Evolutionary conservation across 2,329 filamentous ascomycete species (phyloP), one percentile per base, ranked within the genome.

Genomic region (Hypoxylon sp.): DNA sequence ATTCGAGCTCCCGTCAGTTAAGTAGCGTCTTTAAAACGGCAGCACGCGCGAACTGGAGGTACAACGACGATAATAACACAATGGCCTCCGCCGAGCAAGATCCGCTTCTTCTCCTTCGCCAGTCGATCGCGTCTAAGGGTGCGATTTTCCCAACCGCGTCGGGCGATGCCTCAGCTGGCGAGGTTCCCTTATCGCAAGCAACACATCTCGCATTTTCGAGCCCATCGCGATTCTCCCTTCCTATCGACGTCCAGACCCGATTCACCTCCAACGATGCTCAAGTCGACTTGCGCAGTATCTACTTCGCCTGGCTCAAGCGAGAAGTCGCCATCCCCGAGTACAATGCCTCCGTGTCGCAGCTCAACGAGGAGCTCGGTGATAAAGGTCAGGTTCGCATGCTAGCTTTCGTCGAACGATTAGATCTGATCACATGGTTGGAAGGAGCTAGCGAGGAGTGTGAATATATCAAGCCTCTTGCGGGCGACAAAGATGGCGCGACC

Each of bases 241-340:
- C 87, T 1, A 82, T 96, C 60, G 84, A 83, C 40, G 80, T 82
- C 9, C 80, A 87, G 7, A 99, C 94, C 61, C 90, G 94, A 64
- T 97, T 97, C 76, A 81, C 89, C 54, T 92, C 90, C n/a, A 82
- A 83, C 51, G 83, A 82, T 63, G 79, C 83, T 47, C 80, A 88
- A 3, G 86, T 96, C 65, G 90, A 97, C 69, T 79, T 99, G 62
- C 91, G 94, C 68, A 94, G 89, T 70, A 93, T 97, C 73, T 97
- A 93, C 77, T 96, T 97, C 69, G 91, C 91, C 47, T 99, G 91
- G 91, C 80, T 90, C 66, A 95, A 97, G 74, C 91, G 91, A 71
- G 93, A 97, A 75, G 85, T 88, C 46, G 85, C 88, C 45, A 91
- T 96, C 61, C 89, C 90, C 7, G 91, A 96, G 64, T 97, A 97